These are phyloP conservation scores for Nicotiana sylvestris DNA, from an alignment of 257 asterid species.

Conservation along the genomic window DNA sequence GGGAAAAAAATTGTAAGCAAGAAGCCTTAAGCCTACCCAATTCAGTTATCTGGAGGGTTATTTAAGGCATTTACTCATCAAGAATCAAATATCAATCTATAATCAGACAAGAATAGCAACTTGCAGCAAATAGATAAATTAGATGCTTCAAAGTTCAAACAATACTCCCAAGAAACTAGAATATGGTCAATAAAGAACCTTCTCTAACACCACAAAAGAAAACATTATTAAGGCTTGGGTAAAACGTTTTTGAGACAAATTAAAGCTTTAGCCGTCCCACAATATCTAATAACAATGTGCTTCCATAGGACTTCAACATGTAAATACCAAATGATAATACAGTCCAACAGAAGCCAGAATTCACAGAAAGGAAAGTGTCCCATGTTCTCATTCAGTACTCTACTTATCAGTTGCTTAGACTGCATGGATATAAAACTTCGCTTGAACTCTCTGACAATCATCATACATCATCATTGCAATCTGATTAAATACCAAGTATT, in stretches of 20 bases:
- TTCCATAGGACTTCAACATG: not conserved
- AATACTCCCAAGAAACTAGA: not conserved
- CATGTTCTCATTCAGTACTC: slow-evolving; percentile 31
- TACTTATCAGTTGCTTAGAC: slow-evolving; percentile 37
- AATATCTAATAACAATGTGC: not conserved
- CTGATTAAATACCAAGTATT: slow-evolving; percentile 54
- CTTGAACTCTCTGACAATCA: slow-evolving; percentile 49
- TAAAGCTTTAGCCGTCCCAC: not conserved
- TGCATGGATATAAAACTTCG: slow-evolving; percentile 32
- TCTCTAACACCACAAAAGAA: not conserved
- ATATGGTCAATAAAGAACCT: not conserved
- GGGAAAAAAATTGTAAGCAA: not conserved
- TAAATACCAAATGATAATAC: not conserved
- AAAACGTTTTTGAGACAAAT: not conserved
- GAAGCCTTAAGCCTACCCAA: not conserved
- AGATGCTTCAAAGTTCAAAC: not conserved
- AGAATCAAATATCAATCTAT: not conserved
- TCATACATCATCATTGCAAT: slow-evolving; percentile 72
- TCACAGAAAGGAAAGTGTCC: slow-evolving; percentile 17
- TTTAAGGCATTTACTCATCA: not conserved
- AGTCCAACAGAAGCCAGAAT: slow-evolving; percentile 3
- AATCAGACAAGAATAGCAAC: not conserved
- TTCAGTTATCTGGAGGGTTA: slow-evolving; percentile 1
- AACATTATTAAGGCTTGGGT: slow-evolving; percentile 6
- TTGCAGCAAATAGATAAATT: not conserved